Percentiles rank a stretch among this genome's conserved stretches.
phyloP scores from a whole-genome alignment of 2,329 filamentous ascomycete species.

The Sarocladium oryzae region DNA sequence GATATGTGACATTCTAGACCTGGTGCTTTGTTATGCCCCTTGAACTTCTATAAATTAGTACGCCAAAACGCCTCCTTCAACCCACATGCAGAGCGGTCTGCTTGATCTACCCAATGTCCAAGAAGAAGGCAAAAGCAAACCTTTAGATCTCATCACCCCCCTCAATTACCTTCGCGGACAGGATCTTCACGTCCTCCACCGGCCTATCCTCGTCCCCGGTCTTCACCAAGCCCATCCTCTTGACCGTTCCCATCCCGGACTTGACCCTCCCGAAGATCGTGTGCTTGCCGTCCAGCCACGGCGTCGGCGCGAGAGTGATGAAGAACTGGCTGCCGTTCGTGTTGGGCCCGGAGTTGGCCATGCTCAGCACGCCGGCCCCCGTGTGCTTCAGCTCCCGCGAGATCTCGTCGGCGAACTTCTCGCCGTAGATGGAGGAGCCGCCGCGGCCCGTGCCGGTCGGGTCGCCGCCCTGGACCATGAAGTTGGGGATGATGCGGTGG shows the following conservation, averaged over 20 bases:
- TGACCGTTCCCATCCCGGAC: slow-evolving; percentile 73
- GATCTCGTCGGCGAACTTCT: slow-evolving; percentile 93
- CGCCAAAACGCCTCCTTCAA: slow-evolving; percentile 3
- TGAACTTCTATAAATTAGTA: too few relatives aligned
- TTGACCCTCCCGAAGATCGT: slow-evolving; percentile 93
- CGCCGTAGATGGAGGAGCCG: slow-evolving; percentile 83
- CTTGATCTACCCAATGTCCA: too few relatives aligned
- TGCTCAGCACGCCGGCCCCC: slow-evolving; percentile 86
- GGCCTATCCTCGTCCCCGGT: slow-evolving; percentile 78
- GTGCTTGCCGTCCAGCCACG: slow-evolving; percentile 95
- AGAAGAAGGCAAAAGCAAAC: too few relatives aligned
- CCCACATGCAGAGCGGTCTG: too few relatives aligned
- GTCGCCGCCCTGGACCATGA: slow-evolving; percentile 95
- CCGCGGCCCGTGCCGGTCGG: slow-evolving; percentile 90
- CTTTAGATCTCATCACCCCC: slow-evolving; percentile 10
- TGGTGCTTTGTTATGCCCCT: too few relatives aligned
- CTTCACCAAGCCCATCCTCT: slow-evolving; percentile 81
- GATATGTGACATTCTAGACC: not conserved
- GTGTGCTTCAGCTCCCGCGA: slow-evolving; percentile 74
- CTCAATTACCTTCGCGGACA: slow-evolving; percentile 65
- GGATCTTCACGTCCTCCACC: slow-evolving; percentile 72
- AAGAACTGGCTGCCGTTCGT: slow-evolving; percentile 97
- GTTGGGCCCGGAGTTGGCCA: slow-evolving; percentile 91
- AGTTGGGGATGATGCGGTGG: slow-evolving; percentile 91
- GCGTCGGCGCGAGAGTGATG: slow-evolving; percentile 86